These are phyloP conservation scores for Neonectria coccinea DNA, from an alignment of 2,329 filamentous ascomycete genomes.

Conservation along the genomic window DNA sequence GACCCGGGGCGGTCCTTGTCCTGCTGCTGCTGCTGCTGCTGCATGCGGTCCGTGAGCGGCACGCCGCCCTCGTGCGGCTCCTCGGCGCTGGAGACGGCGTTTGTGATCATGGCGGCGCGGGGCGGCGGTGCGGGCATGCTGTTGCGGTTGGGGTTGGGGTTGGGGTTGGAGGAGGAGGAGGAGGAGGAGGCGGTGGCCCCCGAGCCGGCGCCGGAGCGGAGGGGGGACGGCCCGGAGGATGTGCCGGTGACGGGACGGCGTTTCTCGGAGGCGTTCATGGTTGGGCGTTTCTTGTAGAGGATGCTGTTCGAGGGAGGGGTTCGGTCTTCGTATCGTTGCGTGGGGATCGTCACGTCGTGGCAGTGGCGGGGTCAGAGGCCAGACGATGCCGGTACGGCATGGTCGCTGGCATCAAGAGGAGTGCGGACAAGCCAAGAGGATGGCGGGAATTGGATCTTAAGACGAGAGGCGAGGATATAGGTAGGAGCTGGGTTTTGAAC, in stretches of 20 bases:
- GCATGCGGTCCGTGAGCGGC: constrained; percentile 36
- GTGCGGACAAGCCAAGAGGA: neutral
- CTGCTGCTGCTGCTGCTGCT: constrained; percentile 10
- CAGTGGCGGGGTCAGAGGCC: constrained; percentile 42
- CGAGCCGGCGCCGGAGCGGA: constrained; percentile 28
- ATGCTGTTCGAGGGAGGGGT: constrained; percentile 11
- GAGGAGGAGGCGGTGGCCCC: neutral
- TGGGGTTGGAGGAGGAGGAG: too few relatives aligned
- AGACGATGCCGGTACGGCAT: constrained; percentile 48
- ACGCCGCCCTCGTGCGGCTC: constrained; percentile 45
- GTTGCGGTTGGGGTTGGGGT: constrained; percentile 47
- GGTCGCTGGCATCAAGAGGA: constrained; percentile 41
- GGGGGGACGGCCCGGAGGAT: constrained; percentile 36
- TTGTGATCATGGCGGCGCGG: constrained; percentile 46
- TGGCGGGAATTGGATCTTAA: neutral
- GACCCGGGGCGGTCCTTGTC: constrained; percentile 46
- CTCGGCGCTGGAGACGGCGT: constrained; percentile 39
- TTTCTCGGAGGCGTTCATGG: constrained; percentile 59
- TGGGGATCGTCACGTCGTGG: constrained; percentile 42
- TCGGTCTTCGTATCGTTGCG: constrained; percentile 11
- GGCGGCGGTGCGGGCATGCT: constrained; percentile 48
- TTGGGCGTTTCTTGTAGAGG: neutral
- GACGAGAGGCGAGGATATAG: neutral
- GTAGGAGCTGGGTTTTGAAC: too few relatives aligned
- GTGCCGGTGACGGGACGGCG: constrained; percentile 52